Evolutionary conservation across 352 stramenopile species (phyloP), one percentile per base, ranked within the genome.

Genomic region (Phytophthora agathidicida): DNA sequence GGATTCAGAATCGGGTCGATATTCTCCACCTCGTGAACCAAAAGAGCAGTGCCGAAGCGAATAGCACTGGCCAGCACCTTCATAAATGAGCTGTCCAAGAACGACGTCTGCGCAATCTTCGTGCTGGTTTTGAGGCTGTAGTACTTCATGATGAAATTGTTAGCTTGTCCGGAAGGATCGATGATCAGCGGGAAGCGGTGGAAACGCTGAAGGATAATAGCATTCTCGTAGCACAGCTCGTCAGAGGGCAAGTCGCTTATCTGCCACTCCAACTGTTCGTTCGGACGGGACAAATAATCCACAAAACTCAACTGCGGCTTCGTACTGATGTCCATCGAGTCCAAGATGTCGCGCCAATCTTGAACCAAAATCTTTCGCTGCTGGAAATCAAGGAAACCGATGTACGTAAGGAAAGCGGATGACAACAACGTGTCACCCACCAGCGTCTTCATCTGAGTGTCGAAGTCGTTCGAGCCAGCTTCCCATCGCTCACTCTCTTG

Each of bases 1-100:
- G 98, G 98, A 73, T 99, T 99, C 49, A 99, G 64, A 24, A 99
- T 97, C 38, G 98, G 98, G 73, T 99, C 98, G 39, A 99, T 97
- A 45, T 96, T 98, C 68, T 99, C 98, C 16, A 99, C 98, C 72
- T 99, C 98, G 62, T 99, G 96, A 20, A 99, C 97, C 10, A 99
- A 71, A 27, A 99, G 77, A 28, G 98, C 94, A 22, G 96, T 99
- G 31, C 98, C 98, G 69, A 99, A 99, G 32, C 98, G 96, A 75
- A 99, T 98, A 22, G 98, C 97, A 63, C 96, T 98, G n/a, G 96
- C 96, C 17, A 99, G 77, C n/a, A 98, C 98, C 72, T 99, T 99
- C 84, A 99, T 98, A 80, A 99, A 99, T 7, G 93, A 97, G 35
- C 96, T 97, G 68, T 99, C 98, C 46, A 99, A 74, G 76, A 99